Evolutionary conservation across 345 rosid species (phyloP).

Genomic region (Mallotus nudiflorus): DNA sequence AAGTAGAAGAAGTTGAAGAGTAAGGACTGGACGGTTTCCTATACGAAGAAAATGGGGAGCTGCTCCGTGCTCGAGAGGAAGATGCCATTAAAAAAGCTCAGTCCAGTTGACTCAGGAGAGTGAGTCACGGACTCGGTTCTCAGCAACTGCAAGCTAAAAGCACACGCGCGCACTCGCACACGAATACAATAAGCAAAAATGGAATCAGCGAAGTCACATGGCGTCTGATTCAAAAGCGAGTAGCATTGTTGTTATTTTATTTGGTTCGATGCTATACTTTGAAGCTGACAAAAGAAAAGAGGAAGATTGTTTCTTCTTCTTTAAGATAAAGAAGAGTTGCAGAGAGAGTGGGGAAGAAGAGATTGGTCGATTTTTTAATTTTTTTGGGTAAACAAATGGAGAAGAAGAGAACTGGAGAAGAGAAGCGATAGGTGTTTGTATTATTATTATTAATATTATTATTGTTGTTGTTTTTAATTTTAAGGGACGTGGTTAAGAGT

Average conservation of each 20-base stretch:
- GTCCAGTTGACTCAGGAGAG: conserved; percentile 30
- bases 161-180: no score
- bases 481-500: neutral
- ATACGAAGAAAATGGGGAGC: conserved; percentile 80
- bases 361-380: neutral
- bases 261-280: conserved; percentile 18
- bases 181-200: conserved; percentile 27
- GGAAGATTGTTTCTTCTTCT: conserved; percentile 64
- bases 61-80: conserved; percentile 81
- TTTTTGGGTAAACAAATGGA: neutral
- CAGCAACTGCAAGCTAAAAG: conserved; percentile 1
- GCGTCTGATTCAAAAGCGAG: conserved; percentile 52
- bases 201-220: conserved; percentile 86
- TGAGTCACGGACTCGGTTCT: conserved; percentile 40
- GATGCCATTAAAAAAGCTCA: conserved; percentile 49
- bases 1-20: conserved; percentile 77
- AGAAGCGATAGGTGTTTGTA: conserved; percentile 12
- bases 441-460: conserved; percentile 16
- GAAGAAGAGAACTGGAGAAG: neutral
- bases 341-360: conserved; percentile 24
- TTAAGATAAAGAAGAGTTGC: conserved; percentile 47
- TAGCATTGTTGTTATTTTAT: conserved; percentile 28
- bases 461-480: neutral
- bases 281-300: conserved; percentile 5
- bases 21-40: conserved; percentile 74